Base-by-base conservation (phyloP, 2,329 filamentous ascomycete genomes). In the Aotearoamyces nothofagi region DNA sequence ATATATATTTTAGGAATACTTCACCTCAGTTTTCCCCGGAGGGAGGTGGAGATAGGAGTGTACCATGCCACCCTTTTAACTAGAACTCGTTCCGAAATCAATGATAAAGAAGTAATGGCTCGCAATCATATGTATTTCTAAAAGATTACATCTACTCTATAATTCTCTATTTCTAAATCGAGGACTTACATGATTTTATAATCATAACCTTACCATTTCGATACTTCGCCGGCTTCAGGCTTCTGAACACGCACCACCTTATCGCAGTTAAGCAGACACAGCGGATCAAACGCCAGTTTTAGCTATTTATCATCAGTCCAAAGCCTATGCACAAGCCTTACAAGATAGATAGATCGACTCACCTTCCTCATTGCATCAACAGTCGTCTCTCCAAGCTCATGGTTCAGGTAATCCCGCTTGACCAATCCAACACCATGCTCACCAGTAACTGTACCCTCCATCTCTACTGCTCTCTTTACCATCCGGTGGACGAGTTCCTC, bases 331-430 rank as follows among this genome's bases (percentile, higher is more conserved):
- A 27, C 11, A 22, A 17, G 16, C 4, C 3, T 12, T 11, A 15
- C 10, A 19, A 11, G 9, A 10, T 15, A 10, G 9, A 20, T 26
- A 15, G n/a, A 14, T n/a, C 12, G 22, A 52, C 60, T 43, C 53
- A 78, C 73, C 63, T 77, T 80, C 53, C 81, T 68, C 81, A 92
- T 92, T 13, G 77, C 63, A 54, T 86, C 78, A 6, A 92, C 79
- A 0, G 80, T 82, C 9, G 55, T 60, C 49, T 71, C 60, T 9
- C 81, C 79, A 22, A 90, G 58, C 54, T 92, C 81, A 45, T 86
- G 77, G 7, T 71, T 63, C 24, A 92, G 61, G 46, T 87, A 87
- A 47, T 90, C 81, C 40, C 81, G 63, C 66, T 92, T 92, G 32
- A 87, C 78, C 26, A 92, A 57, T 5, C 81, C 81, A 30, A 90